A percentile compares a stretch with the other conserved stretches of the same genome.
Conservation (phyloP, 257 asterid species). For the Ilex asprella region DNA sequence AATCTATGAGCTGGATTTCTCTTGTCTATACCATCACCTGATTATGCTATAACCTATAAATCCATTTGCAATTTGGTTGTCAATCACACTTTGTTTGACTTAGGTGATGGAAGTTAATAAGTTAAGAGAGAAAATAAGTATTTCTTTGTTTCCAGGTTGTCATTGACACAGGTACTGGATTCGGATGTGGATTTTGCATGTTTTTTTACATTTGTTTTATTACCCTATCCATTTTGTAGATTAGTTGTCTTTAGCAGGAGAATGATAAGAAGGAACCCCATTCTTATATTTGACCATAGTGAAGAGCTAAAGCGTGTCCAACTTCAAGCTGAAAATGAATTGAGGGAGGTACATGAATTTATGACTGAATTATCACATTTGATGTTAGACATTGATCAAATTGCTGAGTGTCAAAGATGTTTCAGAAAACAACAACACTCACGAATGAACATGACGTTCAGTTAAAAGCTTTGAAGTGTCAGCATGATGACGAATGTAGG, state of each 20-base stretch:
- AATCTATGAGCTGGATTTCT: no score
- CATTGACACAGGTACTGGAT: no score
- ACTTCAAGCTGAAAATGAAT: conserved; percentile 71
- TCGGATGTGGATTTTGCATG: no score
- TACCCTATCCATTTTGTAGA: conserved; percentile 30
- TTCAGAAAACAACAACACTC: conserved; percentile 64
- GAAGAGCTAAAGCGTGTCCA: conserved; percentile 62
- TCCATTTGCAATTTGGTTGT: no score
- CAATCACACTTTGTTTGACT: no score
- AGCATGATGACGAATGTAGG: conserved; percentile 84
- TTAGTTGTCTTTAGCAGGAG: conserved; percentile 60
- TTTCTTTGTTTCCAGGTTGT: no score
- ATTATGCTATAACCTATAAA: no score
- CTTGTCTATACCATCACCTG: no score
- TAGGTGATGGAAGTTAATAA: no score
- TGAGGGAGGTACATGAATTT: conserved; percentile 56
- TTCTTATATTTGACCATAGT: conserved; percentile 50
- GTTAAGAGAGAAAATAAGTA: no score
- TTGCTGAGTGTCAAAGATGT: conserved; percentile 4
- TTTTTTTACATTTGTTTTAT: conserved; percentile 1
- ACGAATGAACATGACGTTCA: conserved; percentile 80
- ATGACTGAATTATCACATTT: conserved; percentile 1
- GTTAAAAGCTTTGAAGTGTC: conserved; percentile 71
- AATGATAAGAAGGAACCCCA: conserved; percentile 48
- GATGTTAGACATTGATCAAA: not conserved